Evolutionary conservation across 371 early-diverging fungal species (phyloP).

Genomic region (Mortierella sp.): DNA sequence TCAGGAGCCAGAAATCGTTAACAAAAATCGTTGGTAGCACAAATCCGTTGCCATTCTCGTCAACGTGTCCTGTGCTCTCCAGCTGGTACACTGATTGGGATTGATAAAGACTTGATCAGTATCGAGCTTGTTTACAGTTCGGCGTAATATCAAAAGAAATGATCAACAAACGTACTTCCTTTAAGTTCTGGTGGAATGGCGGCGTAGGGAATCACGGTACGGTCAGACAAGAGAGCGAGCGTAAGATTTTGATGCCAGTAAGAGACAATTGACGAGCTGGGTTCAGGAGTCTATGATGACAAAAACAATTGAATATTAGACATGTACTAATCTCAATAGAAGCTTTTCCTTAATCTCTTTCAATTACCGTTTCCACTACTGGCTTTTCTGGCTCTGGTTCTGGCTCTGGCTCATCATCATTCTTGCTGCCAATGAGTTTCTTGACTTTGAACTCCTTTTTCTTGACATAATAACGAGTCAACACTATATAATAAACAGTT

Average conservation of each 20-base stretch:
- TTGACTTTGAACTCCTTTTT: conserved; percentile 71
- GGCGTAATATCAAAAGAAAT: neutral
- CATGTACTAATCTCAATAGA: neutral
- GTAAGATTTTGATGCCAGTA: conserved; percentile 93
- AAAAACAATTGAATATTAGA: neutral
- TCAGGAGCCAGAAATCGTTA: conserved; percentile 92
- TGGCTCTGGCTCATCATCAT: conserved; percentile 42
- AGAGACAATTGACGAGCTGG: conserved; percentile 70
- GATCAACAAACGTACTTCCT: conserved; percentile 58
- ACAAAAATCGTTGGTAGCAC: conserved; percentile 81
- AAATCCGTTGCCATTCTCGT: conserved; percentile 61
- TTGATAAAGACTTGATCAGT: neutral
- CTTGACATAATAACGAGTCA: conserved; percentile 80
- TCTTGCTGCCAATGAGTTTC: conserved; percentile 69
- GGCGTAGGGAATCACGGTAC: conserved; percentile 61
- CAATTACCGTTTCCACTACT: conserved; percentile 36
- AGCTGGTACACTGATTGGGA: conserved; percentile 60
- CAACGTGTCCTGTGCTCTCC: conserved; percentile 53
- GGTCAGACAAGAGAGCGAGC: conserved; percentile 71
- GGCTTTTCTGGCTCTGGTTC: conserved; percentile 48
- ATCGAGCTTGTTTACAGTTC: conserved; percentile 19
- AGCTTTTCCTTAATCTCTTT: conserved; percentile 10
- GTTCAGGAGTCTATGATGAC: conserved; percentile 37
- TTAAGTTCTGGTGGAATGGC: conserved; percentile 65
- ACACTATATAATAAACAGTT: conserved; percentile 41